Evolutionary conservation across 176 grass and related monocot species (phyloP), one percentile per base, ranked within the genome.

Genomic region (Oryza punctata): DNA sequence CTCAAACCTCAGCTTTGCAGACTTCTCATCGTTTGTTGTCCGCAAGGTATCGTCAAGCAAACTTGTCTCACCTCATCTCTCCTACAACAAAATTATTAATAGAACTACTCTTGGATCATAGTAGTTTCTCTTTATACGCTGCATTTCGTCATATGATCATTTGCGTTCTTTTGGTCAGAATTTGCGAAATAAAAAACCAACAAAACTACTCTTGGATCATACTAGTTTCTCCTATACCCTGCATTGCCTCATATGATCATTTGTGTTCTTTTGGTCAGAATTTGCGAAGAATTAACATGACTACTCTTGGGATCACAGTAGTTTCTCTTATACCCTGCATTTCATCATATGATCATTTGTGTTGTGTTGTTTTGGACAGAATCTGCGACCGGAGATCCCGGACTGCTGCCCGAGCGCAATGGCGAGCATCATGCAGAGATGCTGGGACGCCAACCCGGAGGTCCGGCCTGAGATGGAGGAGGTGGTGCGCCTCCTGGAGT

Each of bases 391-490:
- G 41, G 74, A 79, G 30, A 79, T 90, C 21, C 88, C 88, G 5
- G 64, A 83, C 1, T 87, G 79, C 35, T 90, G 88, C 54, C 88
- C 88, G 7, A 60, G 61, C 24, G 57, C 57, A 16, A 28, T 90
- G 78, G 78, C 83, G 3, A 86, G 35, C 15, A 90, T 90, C 69
- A 90, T 90, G 79, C 80, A 70, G 38, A 86, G 65, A 69, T 90
- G 88, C 29, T 90, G 88, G 91, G 81, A 87, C 23, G 91, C 76
- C 15, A 78, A 90, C 70, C 87, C 91, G 0, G 77, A 81, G 26
- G 86, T 83, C 57, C 67, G 88, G 59, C 88, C 73, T 25, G 84
- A 90, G 7, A 90, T 90, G 88, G 84, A 90, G 25, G 88, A 87
- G 29, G 88, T 90, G 24, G 88, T 90, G 12, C 16, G 60, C 29